Evolutionary conservation across 2,329 filamentous ascomycete species (phyloP).

Genomic region (Cercospora beticola): DNA sequence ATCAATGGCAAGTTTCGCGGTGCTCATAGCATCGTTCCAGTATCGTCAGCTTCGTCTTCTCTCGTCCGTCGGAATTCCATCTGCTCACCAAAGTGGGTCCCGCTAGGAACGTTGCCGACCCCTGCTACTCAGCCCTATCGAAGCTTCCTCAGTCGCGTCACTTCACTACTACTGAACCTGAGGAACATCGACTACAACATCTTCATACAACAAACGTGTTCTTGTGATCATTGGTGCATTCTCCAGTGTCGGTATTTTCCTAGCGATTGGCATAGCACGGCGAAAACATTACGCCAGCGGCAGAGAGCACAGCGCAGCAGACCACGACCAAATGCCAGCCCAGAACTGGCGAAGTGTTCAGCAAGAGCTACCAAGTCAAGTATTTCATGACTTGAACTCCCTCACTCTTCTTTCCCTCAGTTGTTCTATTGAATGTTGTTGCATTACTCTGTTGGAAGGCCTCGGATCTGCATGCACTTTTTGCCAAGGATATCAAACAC

Average conservation of each 20-base stretch:
- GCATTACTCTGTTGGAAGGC: background rate
- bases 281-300: background rate
- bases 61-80: background rate
- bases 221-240: background rate
- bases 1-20: constrained; percentile 47
- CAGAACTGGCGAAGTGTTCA: background rate
- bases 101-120: background rate
- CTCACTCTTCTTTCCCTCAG: background rate
- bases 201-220: background rate
- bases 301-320: background rate
- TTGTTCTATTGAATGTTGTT: background rate
- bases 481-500: constrained; percentile 1
- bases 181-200: background rate
- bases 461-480: background rate
- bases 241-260: background rate
- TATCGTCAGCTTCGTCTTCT: background rate
- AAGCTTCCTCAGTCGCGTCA: background rate
- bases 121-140: background rate
- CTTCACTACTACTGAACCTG: background rate
- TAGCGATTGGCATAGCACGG: background rate
- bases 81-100: background rate
- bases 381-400: background rate
- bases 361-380: background rate
- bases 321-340: background rate
- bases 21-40: constrained; percentile 34